Conservation (phyloP, 2,329 filamentous ascomycete species). For the Alternaria burnsii region DNA sequence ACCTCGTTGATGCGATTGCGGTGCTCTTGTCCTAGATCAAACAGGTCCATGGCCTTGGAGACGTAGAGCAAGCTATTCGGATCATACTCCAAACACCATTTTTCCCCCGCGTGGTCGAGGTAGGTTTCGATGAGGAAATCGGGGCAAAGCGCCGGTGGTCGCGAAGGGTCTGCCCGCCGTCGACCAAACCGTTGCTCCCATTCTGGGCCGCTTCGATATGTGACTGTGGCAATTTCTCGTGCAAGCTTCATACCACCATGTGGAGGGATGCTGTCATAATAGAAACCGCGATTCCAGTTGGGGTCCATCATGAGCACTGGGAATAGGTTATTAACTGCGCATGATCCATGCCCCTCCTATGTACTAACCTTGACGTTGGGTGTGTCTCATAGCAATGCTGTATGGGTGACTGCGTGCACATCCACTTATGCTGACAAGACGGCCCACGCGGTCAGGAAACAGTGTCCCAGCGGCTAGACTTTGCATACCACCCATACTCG, state of each 20-base stretch:
- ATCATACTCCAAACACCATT: slow-evolving; percentile 97
- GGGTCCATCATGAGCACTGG: slow-evolving; percentile 96
- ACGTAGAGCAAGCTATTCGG: slow-evolving; percentile 95
- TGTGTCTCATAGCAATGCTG: slow-evolving; percentile 98
- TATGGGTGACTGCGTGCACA: slow-evolving; percentile 96
- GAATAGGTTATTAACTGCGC: slow-evolving; percentile 14
- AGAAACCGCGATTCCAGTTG: slow-evolving; percentile 94
- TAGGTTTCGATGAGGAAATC: slow-evolving; percentile 99
- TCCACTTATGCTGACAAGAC: slow-evolving; percentile 88
- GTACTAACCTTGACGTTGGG: slow-evolving; percentile 76
- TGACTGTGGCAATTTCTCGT: slow-evolving; percentile 95
- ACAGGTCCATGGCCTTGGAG: slow-evolving; percentile 98
- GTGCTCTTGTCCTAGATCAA: slow-evolving; percentile 81
- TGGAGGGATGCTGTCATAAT: slow-evolving; percentile 82
- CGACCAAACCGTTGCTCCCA: slow-evolving; percentile 97
- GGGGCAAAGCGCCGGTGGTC: slow-evolving; percentile 91
- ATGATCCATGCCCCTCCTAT: background rate
- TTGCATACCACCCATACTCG: slow-evolving; percentile 99
- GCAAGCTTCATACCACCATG: slow-evolving; percentile 98
- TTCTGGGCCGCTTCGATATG: slow-evolving; percentile 93
- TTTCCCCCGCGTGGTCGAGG: slow-evolving; percentile 96
- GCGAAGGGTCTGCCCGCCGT: slow-evolving; percentile 82
- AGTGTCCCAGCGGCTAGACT: slow-evolving; percentile 85
- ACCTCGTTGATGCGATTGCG: slow-evolving; percentile 70
- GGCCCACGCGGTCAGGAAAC: slow-evolving; percentile 81